Conservation (phyloP, 106 monocot genomes). For the Dendrobium officinale region DNA sequence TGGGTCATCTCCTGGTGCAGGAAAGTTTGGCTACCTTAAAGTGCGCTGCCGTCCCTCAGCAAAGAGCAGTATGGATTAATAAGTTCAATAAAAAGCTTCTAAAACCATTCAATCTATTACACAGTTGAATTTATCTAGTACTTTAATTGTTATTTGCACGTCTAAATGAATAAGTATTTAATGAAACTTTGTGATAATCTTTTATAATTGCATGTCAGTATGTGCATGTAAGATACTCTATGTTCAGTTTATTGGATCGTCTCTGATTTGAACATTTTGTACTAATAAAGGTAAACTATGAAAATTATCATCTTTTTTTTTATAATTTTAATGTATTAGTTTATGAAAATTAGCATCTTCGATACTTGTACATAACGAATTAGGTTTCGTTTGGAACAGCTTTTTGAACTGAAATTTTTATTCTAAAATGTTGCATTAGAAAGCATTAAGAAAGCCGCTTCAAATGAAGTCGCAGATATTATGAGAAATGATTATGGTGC, state of each 20-base stretch:
- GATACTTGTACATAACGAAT: too few relatives aligned
- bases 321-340: too few relatives aligned
- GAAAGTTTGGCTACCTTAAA: constrained; percentile 74
- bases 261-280: not conserved
- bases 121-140: not conserved
- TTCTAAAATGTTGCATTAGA: too few relatives aligned
- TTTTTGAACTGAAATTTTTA: too few relatives aligned
- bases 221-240: not conserved
- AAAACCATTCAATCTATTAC: not conserved
- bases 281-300: not conserved
- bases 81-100: not conserved
- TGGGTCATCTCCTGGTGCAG: constrained; percentile 83
- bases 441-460: too few relatives aligned
- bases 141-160: not conserved
- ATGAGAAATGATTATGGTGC: too few relatives aligned
- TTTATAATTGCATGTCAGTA: not conserved
- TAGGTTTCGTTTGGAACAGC: too few relatives aligned
- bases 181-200: not conserved
- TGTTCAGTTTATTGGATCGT: not conserved
- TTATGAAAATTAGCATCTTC: too few relatives aligned
- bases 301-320: too few relatives aligned
- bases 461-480: too few relatives aligned
- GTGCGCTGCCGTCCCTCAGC: constrained; percentile 27
- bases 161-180: not conserved
- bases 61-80: not conserved